phyloP scores from a whole-genome alignment of 208 protist species.

The Trichomonas gallinae region DNA sequence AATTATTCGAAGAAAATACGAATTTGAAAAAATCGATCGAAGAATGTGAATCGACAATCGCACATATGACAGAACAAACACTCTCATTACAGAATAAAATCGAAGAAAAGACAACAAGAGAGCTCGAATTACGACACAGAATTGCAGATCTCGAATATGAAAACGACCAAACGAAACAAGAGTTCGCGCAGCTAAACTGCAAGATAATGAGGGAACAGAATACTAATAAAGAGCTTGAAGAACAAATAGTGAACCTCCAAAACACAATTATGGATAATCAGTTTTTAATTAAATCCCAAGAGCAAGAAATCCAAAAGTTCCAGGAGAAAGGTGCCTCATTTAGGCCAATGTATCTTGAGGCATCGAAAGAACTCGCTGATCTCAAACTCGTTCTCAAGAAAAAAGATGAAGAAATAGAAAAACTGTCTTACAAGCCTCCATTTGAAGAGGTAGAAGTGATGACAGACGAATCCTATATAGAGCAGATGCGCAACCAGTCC shows the following conservation, averaged over 20 bases:
- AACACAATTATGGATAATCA: background rate
- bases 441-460: background rate
- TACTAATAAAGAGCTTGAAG: background rate
- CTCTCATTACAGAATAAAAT: background rate
- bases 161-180: background rate
- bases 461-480: background rate
- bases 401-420: background rate
- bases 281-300: background rate
- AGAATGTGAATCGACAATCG: background rate
- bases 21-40: background rate
- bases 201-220: background rate
- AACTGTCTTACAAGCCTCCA: background rate
- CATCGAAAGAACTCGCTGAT: background rate
- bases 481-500: background rate
- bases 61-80: background rate
- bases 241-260: background rate
- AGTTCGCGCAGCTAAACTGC: background rate
- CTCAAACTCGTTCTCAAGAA: background rate
- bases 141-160: background rate
- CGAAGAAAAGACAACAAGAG: background rate
- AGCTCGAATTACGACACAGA: background rate
- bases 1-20: background rate
- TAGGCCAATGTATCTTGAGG: background rate
- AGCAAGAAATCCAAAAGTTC: background rate
- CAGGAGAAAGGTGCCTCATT: background rate